These are phyloP conservation scores for Penicillium sp. DNA, from an alignment of 2,329 filamentous ascomycete species.

Conservation along the genomic window DNA sequence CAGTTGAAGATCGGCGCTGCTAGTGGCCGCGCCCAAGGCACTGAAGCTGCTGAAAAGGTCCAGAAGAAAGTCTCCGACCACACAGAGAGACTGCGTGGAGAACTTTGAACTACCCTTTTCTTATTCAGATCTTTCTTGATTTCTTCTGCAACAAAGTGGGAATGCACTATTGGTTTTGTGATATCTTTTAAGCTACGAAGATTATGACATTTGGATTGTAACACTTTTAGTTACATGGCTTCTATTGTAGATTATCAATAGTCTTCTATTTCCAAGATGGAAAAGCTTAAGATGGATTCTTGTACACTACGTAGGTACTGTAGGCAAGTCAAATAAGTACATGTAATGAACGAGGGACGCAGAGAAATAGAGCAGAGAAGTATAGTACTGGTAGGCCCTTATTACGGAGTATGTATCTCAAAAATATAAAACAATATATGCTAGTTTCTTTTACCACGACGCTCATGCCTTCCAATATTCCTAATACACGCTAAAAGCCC, in stretches of 20 bases:
- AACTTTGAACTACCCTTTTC: constrained; percentile 21
- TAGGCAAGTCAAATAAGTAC: no score
- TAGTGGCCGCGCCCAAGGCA: constrained; percentile 41
- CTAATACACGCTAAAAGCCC: no score
- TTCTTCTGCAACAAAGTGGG: background rate
- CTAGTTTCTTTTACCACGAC: no score
- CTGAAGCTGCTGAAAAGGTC: constrained; percentile 41
- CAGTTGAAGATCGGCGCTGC: constrained; percentile 43
- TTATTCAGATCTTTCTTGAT: background rate
- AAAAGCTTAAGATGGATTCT: background rate
- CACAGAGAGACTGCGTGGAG: constrained; percentile 30
- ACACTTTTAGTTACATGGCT: background rate
- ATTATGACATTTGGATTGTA: constrained; percentile 13
- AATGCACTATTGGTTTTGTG: background rate
- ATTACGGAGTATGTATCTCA: no score
- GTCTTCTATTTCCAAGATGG: no score
- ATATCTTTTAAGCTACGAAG: constrained; percentile 12
- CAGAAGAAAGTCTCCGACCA: constrained; percentile 46
- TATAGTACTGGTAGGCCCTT: no score
- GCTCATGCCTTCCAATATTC: no score
- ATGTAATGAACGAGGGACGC: no score
- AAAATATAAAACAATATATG: no score
- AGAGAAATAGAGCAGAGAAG: no score
- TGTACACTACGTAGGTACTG: no score
- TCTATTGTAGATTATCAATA: background rate